phyloP scores from a whole-genome alignment of 306 rosid species.

The Vigna angularis region DNA sequence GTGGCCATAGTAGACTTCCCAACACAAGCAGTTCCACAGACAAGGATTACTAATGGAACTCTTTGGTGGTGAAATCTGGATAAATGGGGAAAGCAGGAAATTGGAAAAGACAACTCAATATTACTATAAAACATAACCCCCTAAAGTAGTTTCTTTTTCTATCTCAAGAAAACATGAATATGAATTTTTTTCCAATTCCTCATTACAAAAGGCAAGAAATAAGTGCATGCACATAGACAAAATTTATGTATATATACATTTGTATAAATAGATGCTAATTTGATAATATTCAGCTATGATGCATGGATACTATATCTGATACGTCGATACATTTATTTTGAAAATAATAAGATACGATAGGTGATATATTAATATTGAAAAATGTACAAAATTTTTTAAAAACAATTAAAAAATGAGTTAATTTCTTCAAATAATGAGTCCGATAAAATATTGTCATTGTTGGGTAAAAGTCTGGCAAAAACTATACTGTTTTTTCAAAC shows the following conservation, averaged over 20 bases:
- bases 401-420: too few species aligned
- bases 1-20: conserved; percentile 99
- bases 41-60: conserved; percentile 94
- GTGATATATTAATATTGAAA: too few species aligned
- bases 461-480: too few species aligned
- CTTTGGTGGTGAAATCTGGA: conserved; percentile 96
- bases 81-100: conserved; percentile 36
- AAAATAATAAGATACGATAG: too few species aligned
- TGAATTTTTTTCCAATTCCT: neutral
- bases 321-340: too few species aligned
- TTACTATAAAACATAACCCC: conserved; percentile 14
- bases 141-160: conserved; percentile 12
- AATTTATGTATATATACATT: too few species aligned
- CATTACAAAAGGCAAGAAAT: conserved; percentile 10
- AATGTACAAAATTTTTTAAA: too few species aligned
- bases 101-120: conserved; percentile 18
- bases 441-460: too few species aligned
- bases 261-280: neutral
- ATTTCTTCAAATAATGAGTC: too few species aligned
- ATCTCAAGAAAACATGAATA: conserved; percentile 24
- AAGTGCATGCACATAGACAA: too few species aligned
- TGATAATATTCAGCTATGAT: neutral
- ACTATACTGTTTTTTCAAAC: too few species aligned
- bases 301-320: too few species aligned
- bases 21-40: conserved; percentile 97